Evolutionary conservation across 192 early-diverging fungal species (phyloP).

Genomic region (Mortierella antarctica): DNA sequence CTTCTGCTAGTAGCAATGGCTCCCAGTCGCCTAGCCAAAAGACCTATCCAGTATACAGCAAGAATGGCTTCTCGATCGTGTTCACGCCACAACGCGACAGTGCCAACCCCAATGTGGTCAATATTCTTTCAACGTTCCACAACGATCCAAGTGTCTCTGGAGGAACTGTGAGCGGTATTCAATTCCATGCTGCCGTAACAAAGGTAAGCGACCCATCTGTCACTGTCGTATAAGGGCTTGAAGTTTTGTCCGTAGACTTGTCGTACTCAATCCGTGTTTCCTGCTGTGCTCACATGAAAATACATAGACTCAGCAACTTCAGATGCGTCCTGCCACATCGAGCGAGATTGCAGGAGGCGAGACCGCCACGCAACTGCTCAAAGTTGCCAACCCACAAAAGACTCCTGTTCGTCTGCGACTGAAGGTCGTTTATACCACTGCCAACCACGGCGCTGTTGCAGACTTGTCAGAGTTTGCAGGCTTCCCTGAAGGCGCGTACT

Average conservation of each 20-base stretch:
- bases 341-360: conserved; percentile 70
- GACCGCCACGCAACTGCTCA: conserved; percentile 82
- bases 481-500: conserved; percentile 67
- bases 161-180: conserved; percentile 68
- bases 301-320: conserved; percentile 79
- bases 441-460: conserved; percentile 57
- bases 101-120: conserved; percentile 66
- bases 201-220: conserved; percentile 52
- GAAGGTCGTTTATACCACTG: conserved; percentile 63
- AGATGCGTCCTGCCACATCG: conserved; percentile 83
- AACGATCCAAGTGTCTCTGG: conserved; percentile 65
- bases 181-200: conserved; percentile 94
- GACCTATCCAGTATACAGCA: conserved; percentile 76
- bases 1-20: conserved; percentile 25
- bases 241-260: too few relatives aligned
- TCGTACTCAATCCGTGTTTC: neutral
- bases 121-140: conserved; percentile 75
- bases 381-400: conserved; percentile 87
- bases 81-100: conserved; percentile 79
- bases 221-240: too few relatives aligned
- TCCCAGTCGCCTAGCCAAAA: conserved; percentile 30
- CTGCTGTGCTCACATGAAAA: neutral
- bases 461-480: conserved; percentile 68
- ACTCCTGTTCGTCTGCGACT: conserved; percentile 66
- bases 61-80: conserved; percentile 81